These are phyloP conservation scores for Cairneyella variabilis DNA, from an alignment of 495 filamentous ascomycete species.

Conservation along the genomic window DNA sequence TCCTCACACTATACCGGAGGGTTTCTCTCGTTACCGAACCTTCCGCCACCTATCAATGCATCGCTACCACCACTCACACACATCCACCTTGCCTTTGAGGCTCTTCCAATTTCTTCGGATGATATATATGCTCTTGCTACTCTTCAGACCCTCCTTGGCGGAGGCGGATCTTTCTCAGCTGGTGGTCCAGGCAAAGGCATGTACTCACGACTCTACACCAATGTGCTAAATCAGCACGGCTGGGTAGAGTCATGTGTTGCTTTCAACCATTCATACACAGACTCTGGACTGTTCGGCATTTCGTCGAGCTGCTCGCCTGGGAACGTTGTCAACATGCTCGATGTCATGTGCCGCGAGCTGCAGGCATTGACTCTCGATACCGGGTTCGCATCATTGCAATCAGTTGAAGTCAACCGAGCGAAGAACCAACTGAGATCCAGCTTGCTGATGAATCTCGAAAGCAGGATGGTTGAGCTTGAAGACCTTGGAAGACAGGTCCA, in stretches of 20 bases:
- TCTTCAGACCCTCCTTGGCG: conserved; percentile 93
- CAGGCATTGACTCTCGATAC: conserved; percentile 68
- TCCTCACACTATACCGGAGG: conserved; percentile 92
- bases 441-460: conserved; percentile 96
- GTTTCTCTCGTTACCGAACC: conserved; percentile 76
- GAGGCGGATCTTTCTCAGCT: conserved; percentile 95
- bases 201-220: conserved; percentile 96
- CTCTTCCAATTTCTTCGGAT: conserved; percentile 78
- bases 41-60: conserved; percentile 71
- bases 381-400: conserved; percentile 64
- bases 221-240: conserved; percentile 93
- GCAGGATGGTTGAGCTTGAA: conserved; percentile 96
- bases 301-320: conserved; percentile 76
- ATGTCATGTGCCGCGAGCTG: conserved; percentile 91
- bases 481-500: conserved; percentile 95
- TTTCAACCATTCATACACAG: conserved; percentile 96
- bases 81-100: conserved; percentile 94
- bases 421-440: conserved; percentile 95
- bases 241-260: conserved; percentile 95
- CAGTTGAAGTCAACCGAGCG: conserved; percentile 83
- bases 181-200: conserved; percentile 98
- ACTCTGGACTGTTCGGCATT: conserved; percentile 93
- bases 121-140: conserved; percentile 97
- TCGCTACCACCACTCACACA: conserved; percentile 80
- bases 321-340: conserved; percentile 73